Percentiles rank a stretch among this genome's conserved stretches.
phyloP scores from a whole-genome alignment of 352 stramenopile species.

The Globisporangium uncinulatum region DNA sequence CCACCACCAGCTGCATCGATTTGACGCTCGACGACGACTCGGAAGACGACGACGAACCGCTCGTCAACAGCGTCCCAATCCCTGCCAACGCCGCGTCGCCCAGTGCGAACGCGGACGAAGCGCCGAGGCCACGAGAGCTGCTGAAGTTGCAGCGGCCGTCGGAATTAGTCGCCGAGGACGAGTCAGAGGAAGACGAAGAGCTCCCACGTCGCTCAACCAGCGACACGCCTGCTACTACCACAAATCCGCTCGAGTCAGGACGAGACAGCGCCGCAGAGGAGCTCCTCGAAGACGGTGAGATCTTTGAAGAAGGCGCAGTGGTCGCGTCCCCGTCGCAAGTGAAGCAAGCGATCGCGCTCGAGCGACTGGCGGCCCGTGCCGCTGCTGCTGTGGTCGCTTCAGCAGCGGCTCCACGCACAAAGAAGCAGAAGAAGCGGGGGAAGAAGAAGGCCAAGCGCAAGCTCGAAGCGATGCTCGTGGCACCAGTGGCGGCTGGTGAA shows the following conservation, averaged over 20 bases:
- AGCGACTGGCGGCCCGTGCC: slow-evolving; percentile 16
- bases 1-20: background rate
- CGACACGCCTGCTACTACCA: too few relatives aligned
- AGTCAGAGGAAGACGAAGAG: too few relatives aligned
- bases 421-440: slow-evolving; percentile 72
- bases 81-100: too few relatives aligned
- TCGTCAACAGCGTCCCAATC: background rate
- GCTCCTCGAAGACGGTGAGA: slow-evolving; percentile 66
- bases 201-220: too few relatives aligned
- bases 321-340: slow-evolving; percentile 27
- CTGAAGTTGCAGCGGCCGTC: too few relatives aligned
- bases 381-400: slow-evolving; percentile 3
- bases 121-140: too few relatives aligned
- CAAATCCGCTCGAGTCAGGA: slow-evolving; percentile 5
- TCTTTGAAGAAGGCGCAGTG: slow-evolving; percentile 54
- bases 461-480: slow-evolving; percentile 44
- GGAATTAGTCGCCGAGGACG: too few relatives aligned
- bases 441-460: slow-evolving; percentile 80
- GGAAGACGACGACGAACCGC: background rate
- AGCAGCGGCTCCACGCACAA: slow-evolving; percentile 5
- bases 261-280: slow-evolving; percentile 8
- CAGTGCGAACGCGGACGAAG: too few relatives aligned
- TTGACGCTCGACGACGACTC: background rate
- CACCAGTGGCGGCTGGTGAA: slow-evolving; percentile 5
- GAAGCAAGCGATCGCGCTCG: slow-evolving; percentile 31